Base-by-base conservation (phyloP, 805 yeast species). In the Cyberlindnera maritima region DNA sequence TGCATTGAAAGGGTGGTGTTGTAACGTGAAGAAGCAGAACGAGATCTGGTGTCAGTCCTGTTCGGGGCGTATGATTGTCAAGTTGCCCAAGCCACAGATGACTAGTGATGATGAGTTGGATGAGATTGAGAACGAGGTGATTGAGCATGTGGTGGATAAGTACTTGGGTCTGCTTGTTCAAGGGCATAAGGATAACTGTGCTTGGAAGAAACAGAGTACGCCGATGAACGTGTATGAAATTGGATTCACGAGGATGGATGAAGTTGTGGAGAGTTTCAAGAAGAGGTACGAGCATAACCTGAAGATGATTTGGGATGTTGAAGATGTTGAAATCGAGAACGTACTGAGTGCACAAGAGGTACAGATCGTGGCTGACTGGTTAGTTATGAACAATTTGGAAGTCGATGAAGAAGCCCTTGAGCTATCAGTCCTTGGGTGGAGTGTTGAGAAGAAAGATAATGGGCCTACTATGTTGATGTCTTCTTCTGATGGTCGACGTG, bases 1-100 rank as follows among this genome's bases (percentile, higher is more conserved):
- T 55, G 71, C 81, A 1, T 54, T 74, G 19, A 66, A 72, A 44
- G 85, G 85, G 2, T 80, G 85, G 85, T 62, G 58, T 41, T 71
- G 70, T 14, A 55, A 62, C 11, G 48, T 45, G 3, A 48, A 61
- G 25, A 64, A 58, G 38, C 28, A 21, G 14, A 68, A 71, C 45
- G 65, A 61, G 39, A 45, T 71, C 3, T 59, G 60, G 9, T 70
- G 75, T 48, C 60, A 61, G 39, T 61, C 68, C 2, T 43, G 56
- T 10, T 48, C 13, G 13, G 31, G n/a, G n/a, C 31, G 31, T 28
- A 28, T 71, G 12, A 33, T 61, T 10, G 56, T 69, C 6, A 55
- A 57, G 26, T 44, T 67, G n/a, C 57, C 63, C 28, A 54, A 52
- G 9, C 32, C 47, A 10, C 48, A 47, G 4, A 46, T 41, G 9